Percentiles rank a stretch among this genome's conserved stretches.
These are phyloP conservation scores for Sphaerulina musiva DNA, from an alignment of 2,329 filamentous ascomycete genomes.

Conservation along the genomic window DNA sequence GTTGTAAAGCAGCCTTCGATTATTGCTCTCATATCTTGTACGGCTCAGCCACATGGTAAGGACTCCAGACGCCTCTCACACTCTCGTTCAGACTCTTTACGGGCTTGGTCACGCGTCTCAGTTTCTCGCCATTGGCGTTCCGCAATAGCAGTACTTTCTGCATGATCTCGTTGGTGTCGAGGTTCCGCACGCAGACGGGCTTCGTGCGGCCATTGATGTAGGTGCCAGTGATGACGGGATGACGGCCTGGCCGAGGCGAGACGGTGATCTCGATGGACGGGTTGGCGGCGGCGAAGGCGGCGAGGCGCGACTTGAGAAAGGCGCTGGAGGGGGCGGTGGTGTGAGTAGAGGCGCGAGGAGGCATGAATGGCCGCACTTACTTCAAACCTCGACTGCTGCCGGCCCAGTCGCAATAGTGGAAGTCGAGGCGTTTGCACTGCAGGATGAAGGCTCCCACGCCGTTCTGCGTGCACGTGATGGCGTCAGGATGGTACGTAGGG, in stretches of 20 bases:
- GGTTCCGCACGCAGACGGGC: conserved; percentile 79
- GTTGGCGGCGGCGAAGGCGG: conserved; percentile 71
- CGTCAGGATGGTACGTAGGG: too few species aligned
- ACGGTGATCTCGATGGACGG: conserved; percentile 87
- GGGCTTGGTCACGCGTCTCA: conserved; percentile 53
- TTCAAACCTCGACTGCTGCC: conserved; percentile 94
- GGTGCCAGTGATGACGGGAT: conserved; percentile 80
- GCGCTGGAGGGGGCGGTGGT: conserved; percentile 45
- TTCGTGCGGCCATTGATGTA: conserved; percentile 89
- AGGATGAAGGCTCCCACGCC: conserved; percentile 94
- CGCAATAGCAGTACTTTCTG: conserved; percentile 70
- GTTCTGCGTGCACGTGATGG: conserved; percentile 56
- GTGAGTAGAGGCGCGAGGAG: background rate
- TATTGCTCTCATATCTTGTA: conserved; percentile 41
- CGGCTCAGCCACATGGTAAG: conserved; percentile 51
- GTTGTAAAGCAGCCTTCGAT: background rate
- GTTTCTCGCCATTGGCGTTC: conserved; percentile 68
- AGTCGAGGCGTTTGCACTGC: conserved; percentile 91
- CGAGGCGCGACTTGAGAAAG: conserved; percentile 73
- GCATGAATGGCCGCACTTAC: conserved; percentile 40
- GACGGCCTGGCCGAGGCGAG: conserved; percentile 80
- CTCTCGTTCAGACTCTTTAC: conserved; percentile 58
- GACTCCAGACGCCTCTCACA: conserved; percentile 60
- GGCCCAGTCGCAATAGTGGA: conserved; percentile 95
- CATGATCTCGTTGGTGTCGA: conserved; percentile 72